These are phyloP conservation scores for Acer negundo DNA, from an alignment of 345 rosid species.

Conservation along the genomic window DNA sequence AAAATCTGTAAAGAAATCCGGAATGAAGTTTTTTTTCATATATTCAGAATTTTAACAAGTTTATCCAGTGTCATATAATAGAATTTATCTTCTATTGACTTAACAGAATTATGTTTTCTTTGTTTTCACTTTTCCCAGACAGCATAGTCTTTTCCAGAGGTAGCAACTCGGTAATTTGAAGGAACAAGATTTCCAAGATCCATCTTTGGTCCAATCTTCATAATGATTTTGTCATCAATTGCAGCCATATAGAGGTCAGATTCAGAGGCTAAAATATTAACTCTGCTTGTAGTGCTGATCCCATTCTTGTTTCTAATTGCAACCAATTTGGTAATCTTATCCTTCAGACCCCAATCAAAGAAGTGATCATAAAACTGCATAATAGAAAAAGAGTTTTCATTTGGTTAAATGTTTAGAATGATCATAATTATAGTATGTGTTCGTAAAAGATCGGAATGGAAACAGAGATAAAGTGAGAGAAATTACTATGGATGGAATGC, in stretches of 20 bases:
- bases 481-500: constrained; percentile 71
- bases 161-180: constrained; percentile 51
- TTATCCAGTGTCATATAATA: too few species aligned
- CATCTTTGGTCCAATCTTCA: constrained; percentile 75
- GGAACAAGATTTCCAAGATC: constrained; percentile 76
- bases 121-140: constrained; percentile 53
- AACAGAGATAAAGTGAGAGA: not conserved
- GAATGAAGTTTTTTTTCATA: too few species aligned
- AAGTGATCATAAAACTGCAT: constrained; percentile 84
- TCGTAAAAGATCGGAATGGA: not conserved
- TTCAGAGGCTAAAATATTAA: constrained; percentile 59
- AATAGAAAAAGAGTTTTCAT: not conserved
- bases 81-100: not conserved
- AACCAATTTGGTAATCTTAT: constrained; percentile 48
- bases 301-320: constrained; percentile 45
- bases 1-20: too few species aligned
- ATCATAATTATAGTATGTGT: not conserved
- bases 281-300: constrained; percentile 49
- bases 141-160: constrained; percentile 51
- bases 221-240: constrained; percentile 60
- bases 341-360: constrained; percentile 67
- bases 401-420: not conserved
- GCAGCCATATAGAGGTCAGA: constrained; percentile 67
- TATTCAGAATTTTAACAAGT: not conserved
- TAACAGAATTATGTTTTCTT: not conserved